Evolutionary conservation across 148 eudicot species (phyloP).

Genomic region (Fagopyrum esculentum): DNA sequence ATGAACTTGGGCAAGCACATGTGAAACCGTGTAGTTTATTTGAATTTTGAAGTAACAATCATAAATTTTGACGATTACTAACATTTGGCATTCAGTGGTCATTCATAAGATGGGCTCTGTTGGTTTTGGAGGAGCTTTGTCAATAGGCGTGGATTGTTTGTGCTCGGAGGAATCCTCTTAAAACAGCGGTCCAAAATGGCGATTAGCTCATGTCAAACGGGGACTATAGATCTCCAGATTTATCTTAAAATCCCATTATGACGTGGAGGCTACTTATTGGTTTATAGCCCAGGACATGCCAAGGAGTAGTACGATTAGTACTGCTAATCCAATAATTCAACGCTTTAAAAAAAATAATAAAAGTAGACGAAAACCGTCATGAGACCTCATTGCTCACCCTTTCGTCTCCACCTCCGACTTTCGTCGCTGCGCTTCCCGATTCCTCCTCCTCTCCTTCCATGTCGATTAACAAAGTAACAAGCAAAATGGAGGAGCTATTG

Average conservation of each 20-base stretch:
- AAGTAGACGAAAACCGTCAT: neutral
- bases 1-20: too few species aligned
- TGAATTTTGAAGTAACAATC: too few species aligned
- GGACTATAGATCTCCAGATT: neutral
- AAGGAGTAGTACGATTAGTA: neutral
- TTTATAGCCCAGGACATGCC: neutral
- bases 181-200: too few species aligned
- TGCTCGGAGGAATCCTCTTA: too few species aligned
- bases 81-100: too few species aligned
- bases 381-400: neutral
- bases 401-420: neutral
- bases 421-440: neutral
- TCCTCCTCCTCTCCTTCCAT: neutral
- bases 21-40: too few species aligned
- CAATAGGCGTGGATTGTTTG: too few species aligned
- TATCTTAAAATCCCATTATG: neutral
- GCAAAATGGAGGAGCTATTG: constrained; percentile 29
- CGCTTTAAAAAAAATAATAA: neutral
- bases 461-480: neutral
- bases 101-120: too few species aligned
- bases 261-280: neutral
- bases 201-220: too few species aligned
- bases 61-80: too few species aligned
- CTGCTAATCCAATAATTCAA: neutral
- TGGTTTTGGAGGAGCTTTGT: too few species aligned